These are phyloP conservation scores for Penicillium sp. DNA, from an alignment of 2,329 filamentous ascomycete species.

Conservation along the genomic window DNA sequence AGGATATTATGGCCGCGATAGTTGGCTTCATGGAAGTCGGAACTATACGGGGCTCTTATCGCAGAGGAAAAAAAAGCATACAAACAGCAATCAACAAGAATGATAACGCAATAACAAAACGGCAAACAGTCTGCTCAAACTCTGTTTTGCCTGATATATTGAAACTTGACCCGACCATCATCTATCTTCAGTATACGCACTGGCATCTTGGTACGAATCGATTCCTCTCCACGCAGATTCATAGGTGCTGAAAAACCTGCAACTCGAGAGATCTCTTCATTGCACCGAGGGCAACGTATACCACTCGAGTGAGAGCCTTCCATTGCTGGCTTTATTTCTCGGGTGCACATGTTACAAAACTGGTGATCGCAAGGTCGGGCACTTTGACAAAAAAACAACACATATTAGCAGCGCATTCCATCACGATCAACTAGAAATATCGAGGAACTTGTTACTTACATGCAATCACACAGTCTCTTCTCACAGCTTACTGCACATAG, in stretches of 20 bases:
- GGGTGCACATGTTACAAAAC: slow-evolving; percentile 1
- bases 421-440: no score
- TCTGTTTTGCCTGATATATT: not conserved
- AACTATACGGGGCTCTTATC: slow-evolving; percentile 3
- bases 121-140: not conserved
- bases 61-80: not conserved
- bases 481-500: not conserved
- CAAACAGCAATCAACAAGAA: not conserved
- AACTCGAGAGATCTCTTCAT: not conserved
- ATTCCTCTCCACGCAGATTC: slow-evolving; percentile 2
- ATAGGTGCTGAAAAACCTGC: not conserved
- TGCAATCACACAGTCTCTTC: slow-evolving; percentile 3
- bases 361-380: slow-evolving; percentile 1
- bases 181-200: not conserved
- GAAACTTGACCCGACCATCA: not conserved
- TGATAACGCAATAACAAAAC: no score
- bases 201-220: not conserved
- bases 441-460: not conserved
- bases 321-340: not conserved
- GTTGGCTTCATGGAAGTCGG: not conserved
- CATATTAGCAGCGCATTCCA: not conserved
- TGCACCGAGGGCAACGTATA: not conserved
- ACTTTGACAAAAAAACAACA: not conserved
- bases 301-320: not conserved
- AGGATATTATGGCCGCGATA: not conserved